Base-by-base conservation (phyloP, 352 stramenopile species). In the Blastocystis sp. region DNA sequence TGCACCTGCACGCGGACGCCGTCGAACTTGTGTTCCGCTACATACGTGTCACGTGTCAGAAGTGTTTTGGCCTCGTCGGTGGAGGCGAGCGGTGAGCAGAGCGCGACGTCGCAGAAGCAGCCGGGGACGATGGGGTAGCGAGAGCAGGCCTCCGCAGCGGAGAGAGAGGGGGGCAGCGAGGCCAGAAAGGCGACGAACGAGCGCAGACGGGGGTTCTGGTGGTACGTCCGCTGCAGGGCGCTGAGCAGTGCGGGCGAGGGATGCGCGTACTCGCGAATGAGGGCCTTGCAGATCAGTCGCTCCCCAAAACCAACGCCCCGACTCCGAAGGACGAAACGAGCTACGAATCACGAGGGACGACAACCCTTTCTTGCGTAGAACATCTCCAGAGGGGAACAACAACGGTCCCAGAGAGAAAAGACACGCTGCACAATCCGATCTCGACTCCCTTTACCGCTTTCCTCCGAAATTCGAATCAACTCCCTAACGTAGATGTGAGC, bases 371-470 rank as follows among this genome's bases (percentile, higher is more conserved):
- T 85, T 5, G 73, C 37, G 68, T 53, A 66, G 39, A 54, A 85
- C 20, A 68, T 11, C 24, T 85, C 73, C 0, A 47, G 37, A 0
- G 50, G 20, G 68, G 26, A 54, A 16, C 0, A 24, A 34, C 54
- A 68, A 30, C 39, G 73, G 9, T 68, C 20, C 73, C 73, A 85
- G 7, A 85, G 20, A 24, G 73, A 45, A 47, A 20, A n/a, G 9
- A 85, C 54, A 45, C 34, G 73, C 2, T 16, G 26, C 34, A 66
- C 65, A 5, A 85, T 26, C 9, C 73, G 73, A 37, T 69, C 47
- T 9, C 73, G 73, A 66, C 73, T 85, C 2, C 73, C 73, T 43
- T 66, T 85, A 34, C 73, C 73, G 18, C 68, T 26, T 85, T 85
- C 73, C 34, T 85, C 50, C 5, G 73, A 66, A 0, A 85, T n/a